Percentiles rank a stretch among this genome's conserved stretches.
These are phyloP conservation scores for Parascedosporium putredinis DNA, from an alignment of 2,329 filamentous ascomycete genomes.

Conservation along the genomic window DNA sequence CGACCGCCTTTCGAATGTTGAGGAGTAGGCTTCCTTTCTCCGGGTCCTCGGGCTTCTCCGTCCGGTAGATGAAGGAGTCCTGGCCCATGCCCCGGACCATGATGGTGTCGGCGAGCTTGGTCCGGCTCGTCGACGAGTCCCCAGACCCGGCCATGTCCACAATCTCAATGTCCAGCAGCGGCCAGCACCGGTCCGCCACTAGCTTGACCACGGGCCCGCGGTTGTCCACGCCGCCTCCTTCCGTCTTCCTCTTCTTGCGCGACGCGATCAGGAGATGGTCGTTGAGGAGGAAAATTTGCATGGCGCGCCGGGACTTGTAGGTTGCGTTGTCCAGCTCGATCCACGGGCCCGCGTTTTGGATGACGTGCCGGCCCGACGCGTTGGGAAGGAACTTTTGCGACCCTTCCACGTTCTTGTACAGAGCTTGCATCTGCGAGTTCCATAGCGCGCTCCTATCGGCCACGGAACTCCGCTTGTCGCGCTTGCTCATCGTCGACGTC, in stretches of 20 bases:
- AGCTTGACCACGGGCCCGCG: constrained; percentile 59
- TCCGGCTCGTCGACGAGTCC: constrained; percentile 41
- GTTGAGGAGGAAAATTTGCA: constrained; percentile 87
- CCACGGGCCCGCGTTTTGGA: constrained; percentile 88
- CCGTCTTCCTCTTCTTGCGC: constrained; percentile 81
- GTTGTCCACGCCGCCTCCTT: constrained; percentile 43
- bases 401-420: constrained; percentile 96
- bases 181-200: constrained; percentile 90
- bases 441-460: constrained; percentile 56
- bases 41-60: constrained; percentile 65
- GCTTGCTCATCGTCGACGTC: constrained; percentile 48
- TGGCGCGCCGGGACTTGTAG: constrained; percentile 82
- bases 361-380: constrained; percentile 80
- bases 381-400: constrained; percentile 95
- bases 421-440: constrained; percentile 60
- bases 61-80: constrained; percentile 91
- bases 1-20: constrained; percentile 84
- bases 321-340: constrained; percentile 95
- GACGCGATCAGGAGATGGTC: constrained; percentile 88
- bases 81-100: constrained; percentile 78
- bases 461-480: constrained; percentile 84
- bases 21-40: constrained; percentile 76
- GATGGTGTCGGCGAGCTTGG: constrained; percentile 71
- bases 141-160: constrained; percentile 69
- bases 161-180: constrained; percentile 82